These are phyloP conservation scores for Lentinula lateritia DNA, from an alignment of 768 basidiomycete species.

Conservation along the genomic window DNA sequence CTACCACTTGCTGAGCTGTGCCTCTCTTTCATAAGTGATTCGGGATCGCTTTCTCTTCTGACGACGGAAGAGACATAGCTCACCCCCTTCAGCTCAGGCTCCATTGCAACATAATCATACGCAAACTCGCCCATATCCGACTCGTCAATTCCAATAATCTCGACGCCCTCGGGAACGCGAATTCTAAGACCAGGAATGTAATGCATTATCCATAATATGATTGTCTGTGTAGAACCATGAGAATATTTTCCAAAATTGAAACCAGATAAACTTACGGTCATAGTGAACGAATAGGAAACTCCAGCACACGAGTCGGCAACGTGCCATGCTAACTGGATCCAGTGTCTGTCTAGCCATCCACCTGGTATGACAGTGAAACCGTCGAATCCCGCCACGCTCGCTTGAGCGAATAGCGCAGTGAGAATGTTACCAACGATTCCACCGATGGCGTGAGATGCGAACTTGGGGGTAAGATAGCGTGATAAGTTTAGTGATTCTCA, in stretches of 20 bases:
- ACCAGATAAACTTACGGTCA: constrained; percentile 20
- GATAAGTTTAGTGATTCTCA: not conserved
- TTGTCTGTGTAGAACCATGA: constrained; percentile 18
- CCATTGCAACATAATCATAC: constrained; percentile 81
- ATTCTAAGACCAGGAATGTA: constrained; percentile 76
- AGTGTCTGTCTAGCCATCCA: constrained; percentile 86
- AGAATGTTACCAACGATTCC: constrained; percentile 79
- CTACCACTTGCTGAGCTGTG: not conserved
- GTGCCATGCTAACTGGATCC: constrained; percentile 80
- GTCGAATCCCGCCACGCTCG: constrained; percentile 75
- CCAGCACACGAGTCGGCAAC: constrained; percentile 69
- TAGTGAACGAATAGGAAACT: constrained; percentile 64
- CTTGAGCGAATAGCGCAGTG: constrained; percentile 85
- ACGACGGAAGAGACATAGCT: not conserved
- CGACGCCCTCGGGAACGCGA: constrained; percentile 51
- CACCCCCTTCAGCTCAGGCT: constrained; percentile 31
- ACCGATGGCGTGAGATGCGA: constrained; percentile 78
- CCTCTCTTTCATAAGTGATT: constrained; percentile 1
- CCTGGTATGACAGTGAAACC: constrained; percentile 62
- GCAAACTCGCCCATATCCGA: constrained; percentile 87
- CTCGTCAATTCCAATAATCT: constrained; percentile 85
- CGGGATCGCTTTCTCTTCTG: not conserved
- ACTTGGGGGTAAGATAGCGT: constrained; percentile 21
- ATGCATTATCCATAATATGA: constrained; percentile 88
- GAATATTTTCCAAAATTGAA: not conserved